phyloP scores from a whole-genome alignment of 2,329 filamentous ascomycete species.

The Geosmithia putterillii region DNA sequence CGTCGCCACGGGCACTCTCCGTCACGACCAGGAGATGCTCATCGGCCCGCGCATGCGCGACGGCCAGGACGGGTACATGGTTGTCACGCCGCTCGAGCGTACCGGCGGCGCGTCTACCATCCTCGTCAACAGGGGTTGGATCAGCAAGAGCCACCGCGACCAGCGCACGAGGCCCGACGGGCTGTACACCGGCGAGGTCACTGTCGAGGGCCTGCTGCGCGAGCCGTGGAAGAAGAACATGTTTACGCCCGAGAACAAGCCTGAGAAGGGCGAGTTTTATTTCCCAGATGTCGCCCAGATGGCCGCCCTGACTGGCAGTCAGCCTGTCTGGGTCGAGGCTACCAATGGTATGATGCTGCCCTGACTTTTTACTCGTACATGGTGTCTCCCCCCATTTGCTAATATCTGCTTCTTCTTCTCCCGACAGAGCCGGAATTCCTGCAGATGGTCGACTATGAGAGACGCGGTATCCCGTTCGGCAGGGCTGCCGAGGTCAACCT shows the following conservation, averaged over 20 bases:
- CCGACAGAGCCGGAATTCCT: conserved; percentile 65
- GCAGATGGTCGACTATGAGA: conserved; percentile 60
- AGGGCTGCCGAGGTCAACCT: conserved; percentile 81
- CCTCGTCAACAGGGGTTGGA: conserved; percentile 86
- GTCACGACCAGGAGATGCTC: conserved; percentile 93
- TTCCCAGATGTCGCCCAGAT: conserved; percentile 92
- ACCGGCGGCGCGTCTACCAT: conserved; percentile 52
- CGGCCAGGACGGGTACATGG: conserved; percentile 80
- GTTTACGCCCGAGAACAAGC: conserved; percentile 87
- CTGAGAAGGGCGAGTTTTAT: conserved; percentile 77
- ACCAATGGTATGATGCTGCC: conserved; percentile 64
- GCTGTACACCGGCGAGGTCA: conserved; percentile 58
- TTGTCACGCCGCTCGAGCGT: conserved; percentile 82
- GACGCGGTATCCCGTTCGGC: conserved; percentile 80
- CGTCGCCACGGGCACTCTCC: conserved; percentile 56
- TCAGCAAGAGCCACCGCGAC: conserved; percentile 58
- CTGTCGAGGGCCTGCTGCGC: conserved; percentile 71
- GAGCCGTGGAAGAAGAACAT: conserved; percentile 96
- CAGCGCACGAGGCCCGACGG: conserved; percentile 54
- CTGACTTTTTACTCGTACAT: neutral
- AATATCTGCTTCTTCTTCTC: neutral
- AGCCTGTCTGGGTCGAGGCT: conserved; percentile 89
- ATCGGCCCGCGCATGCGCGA: conserved; percentile 84
- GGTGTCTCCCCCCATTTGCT: neutral
- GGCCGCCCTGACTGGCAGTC: conserved; percentile 69